Base-by-base conservation (phyloP, 108 stramenopile genomes). In the Nannochloropsis gaditana region DNA sequence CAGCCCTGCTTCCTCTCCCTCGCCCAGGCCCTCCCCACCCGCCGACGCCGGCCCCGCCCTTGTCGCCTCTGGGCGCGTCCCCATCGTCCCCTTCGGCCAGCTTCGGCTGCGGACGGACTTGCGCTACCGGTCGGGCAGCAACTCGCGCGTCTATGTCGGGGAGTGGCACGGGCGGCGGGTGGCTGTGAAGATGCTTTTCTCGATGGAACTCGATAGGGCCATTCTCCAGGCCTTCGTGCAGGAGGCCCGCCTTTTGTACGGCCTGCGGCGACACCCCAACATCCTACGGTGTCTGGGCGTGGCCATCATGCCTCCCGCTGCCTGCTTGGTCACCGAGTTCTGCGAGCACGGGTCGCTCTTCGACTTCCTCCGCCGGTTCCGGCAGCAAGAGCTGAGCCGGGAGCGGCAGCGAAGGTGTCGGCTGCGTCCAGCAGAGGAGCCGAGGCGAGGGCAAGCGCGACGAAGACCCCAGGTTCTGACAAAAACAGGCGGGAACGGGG, bases 311-410 rank as follows among this genome's bases (percentile, higher is more conserved):
- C 82, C 82, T 45, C 82, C 82, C 17, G 82, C 82, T 5, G 82
- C 45, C 82, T 82, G 82, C 21, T 43, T 82, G 43, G 82, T 82
- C 44, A 43, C 45, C 19, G 82, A 82, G 9, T 9, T 45, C 19
- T 82, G 82, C 9, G 45, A 82, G 21, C 82, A 82, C 21, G 82
- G 82, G 9, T 82, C 82, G 43, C 15, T 82, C 19, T 82, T 82
- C 9, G 82, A 82, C 21, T 82, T 45, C 21, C 21, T 82, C 19
- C 15, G 21, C 19, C 17, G 45, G 82, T 45, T 45, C 21, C 15
- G 21, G 43, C 17, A 9, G 45, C 19, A 73, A 73, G 19, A 73
- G 59, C 19, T 73, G 59, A 4, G 59, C 2, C 15, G n/a, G n/a
- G 59, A 6, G 8, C 15, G 59, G 59, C 19, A 73, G n/a, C 59